Base-by-base conservation (phyloP, 257 asterid species). In the Solanum boliviense region DNA sequence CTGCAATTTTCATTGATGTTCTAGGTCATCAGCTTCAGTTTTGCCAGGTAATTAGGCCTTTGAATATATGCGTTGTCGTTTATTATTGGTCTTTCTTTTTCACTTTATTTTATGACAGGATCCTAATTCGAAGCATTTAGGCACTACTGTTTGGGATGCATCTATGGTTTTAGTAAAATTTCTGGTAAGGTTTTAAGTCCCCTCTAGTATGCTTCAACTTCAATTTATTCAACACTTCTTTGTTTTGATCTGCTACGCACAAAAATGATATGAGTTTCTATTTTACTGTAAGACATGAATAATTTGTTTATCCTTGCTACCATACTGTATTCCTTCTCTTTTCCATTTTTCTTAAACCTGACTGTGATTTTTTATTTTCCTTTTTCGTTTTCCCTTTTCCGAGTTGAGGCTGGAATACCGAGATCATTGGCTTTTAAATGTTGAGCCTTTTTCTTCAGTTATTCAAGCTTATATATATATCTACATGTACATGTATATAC, bases 121-220 rank as follows among this genome's bases (percentile, higher is more conserved):
- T 92, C 99, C 99, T 58, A 96, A 95, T 91, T 97, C 99, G 87
- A 95, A 95, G 93, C 99, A 97, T 91, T 88, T 95, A 71, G 99
- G 99, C 52, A 97, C 99, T 84, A 97, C 99, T 39, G 99, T 97
- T 86, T 97, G 99, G 99, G 99, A 97, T 91, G 98, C 99, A 60
- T 97, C 99, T 35, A 94, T 97, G 99, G 99, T 97, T 88, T 91
- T 97, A 39, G 96, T 92, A 90, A 97, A 97, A 90, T 97, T 92
- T 93, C 94, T 97, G 98, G 99, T 97, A 92, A 89, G 11, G 21
- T 48, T 87, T 86, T n/a, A 85, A 18, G 52, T 35, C 15, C 34
- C 9, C 74, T 72, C 25, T 41, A 52, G 56, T 48, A 35, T 25
- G 15, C 16, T 41, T 72, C 67, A 73, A 73, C 60, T 83, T 82